Base-by-base conservation (phyloP, 805 yeast genomes). In the Debaryomyces prosopidis region DNA sequence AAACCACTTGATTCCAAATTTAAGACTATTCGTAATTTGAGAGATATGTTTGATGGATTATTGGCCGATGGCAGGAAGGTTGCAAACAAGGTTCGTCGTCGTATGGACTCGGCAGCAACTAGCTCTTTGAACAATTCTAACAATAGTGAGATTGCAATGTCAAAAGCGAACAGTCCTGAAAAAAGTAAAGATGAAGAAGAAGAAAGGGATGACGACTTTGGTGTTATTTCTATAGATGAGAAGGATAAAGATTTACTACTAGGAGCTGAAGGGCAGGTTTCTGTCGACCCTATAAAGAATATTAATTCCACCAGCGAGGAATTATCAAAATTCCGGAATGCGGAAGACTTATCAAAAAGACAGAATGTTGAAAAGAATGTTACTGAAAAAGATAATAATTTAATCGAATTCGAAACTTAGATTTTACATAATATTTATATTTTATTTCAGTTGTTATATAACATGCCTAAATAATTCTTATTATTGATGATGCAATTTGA, bases 21-120 rank as follows among this genome's bases (percentile, higher is more conserved):
- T 38, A 76, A 73, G 54, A 69, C 75, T 32, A 79, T 78, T 45
- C 68, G 81, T 37, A 85, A 85, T 26, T 68, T 94, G 47, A 77
- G 96, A 45, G 92, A 88, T 45, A 85, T 94, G 81, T 88, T 92
- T 68, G 96, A 89, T 62, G 92, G 94, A 9, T 75, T 94, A 46
- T 76, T 92, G 48, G 94, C 95, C 0, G 97, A 94, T 67, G 97
- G 98, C 4, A 77, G 89, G 60, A 81, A 92, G 45, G 96, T 92
- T 11, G 98, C 98, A 1, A 82, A 79, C 43, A 91, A 89, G 59
- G 95, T 94, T 3, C 82, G 92, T 52, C 84, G 86, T 53, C 83
- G 96, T 51, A 90, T 89, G 78, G 96, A 90, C 61, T 81, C 85
- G 12, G 82, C 79, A 8, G 79, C 86, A 2, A 58, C 66, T 14